These are phyloP conservation scores for Alternaria sp. DNA, from an alignment of 2,329 filamentous ascomycete species.

Conservation along the genomic window DNA sequence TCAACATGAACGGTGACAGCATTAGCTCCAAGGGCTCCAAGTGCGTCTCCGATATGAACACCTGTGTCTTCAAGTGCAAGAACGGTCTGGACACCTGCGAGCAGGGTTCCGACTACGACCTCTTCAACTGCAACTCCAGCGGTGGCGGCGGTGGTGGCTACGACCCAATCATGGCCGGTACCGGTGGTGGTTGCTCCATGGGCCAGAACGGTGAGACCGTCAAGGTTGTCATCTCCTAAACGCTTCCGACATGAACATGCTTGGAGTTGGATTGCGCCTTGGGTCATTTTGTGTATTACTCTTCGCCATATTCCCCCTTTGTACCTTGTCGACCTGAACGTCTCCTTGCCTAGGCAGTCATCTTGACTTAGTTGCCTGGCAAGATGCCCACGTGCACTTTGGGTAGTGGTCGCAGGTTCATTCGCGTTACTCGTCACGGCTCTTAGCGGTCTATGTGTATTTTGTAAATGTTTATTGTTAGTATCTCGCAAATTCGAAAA, in stretches of 20 bases:
- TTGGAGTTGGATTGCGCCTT: constrained; percentile 19
- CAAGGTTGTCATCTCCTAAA: constrained; percentile 33
- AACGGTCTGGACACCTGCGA: constrained; percentile 41
- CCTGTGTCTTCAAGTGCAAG: constrained; percentile 54
- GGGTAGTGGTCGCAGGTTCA: constrained; percentile 26
- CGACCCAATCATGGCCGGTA: constrained; percentile 34
- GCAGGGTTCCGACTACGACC: constrained; percentile 45
- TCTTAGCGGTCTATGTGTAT: constrained; percentile 29
- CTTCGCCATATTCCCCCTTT: constrained; percentile 27
- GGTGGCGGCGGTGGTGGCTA: constrained; percentile 38
- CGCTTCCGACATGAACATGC: constrained; percentile 2
- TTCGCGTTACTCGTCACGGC: constrained; percentile 17
- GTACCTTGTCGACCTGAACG: constrained; percentile 23
- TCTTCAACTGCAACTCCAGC: constrained; percentile 44
- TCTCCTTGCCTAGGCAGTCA: constrained; percentile 15
- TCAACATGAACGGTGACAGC: constrained; percentile 53
- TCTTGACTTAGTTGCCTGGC: constrained; percentile 8
- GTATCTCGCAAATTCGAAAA: constrained; percentile 10
- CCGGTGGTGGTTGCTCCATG: constrained; percentile 44
- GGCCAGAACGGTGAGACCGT: constrained; percentile 32
- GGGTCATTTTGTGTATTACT: constrained; percentile 20
- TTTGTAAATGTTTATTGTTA: constrained; percentile 36
- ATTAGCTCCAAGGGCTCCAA: constrained; percentile 50
- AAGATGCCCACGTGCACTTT: constrained; percentile 26
- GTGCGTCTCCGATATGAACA: constrained; percentile 51